These are phyloP conservation scores for Xylaria longipes DNA, from an alignment of 495 filamentous ascomycete species.

Conservation along the genomic window DNA sequence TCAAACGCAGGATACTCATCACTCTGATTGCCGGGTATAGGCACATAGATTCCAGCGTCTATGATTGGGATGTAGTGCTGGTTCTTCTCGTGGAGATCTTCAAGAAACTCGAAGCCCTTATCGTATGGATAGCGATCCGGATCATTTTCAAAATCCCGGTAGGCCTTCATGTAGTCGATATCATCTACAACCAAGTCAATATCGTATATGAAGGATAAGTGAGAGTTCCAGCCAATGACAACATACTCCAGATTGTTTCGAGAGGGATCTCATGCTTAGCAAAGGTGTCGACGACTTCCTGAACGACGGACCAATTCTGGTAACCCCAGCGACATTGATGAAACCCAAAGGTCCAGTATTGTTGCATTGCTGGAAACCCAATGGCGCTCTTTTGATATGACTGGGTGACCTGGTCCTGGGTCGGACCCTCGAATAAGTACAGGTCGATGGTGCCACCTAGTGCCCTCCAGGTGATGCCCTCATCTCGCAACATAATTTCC, in stretches of 20 bases:
- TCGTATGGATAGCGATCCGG: conserved; percentile 67
- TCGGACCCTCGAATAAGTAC: conserved; percentile 80
- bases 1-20: conserved; percentile 75
- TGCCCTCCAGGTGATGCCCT: conserved; percentile 79
- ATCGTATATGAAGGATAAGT: background rate
- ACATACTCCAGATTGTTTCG: conserved; percentile 74
- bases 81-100: conserved; percentile 65
- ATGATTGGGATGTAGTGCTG: conserved; percentile 85
- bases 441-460: conserved; percentile 82
- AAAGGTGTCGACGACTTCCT: conserved; percentile 81
- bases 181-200: conserved; percentile 72
- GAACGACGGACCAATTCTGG: conserved; percentile 72
- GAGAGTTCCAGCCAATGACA: background rate
- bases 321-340: conserved; percentile 90
- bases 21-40: conserved; percentile 71
- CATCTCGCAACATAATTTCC: conserved; percentile 69
- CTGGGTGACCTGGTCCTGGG: conserved; percentile 70
- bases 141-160: conserved; percentile 77
- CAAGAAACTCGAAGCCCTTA: conserved; percentile 70
- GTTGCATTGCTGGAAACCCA: conserved; percentile 80
- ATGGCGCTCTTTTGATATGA: conserved; percentile 74
- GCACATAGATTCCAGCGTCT: conserved; percentile 81
- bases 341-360: conserved; percentile 87
- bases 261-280: conserved; percentile 74
- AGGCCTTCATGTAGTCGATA: conserved; percentile 80